Evolutionary conservation across 371 early-diverging fungal species (phyloP), one percentile per base, ranked within the genome.

Genomic region (Mucor mucedo): DNA sequence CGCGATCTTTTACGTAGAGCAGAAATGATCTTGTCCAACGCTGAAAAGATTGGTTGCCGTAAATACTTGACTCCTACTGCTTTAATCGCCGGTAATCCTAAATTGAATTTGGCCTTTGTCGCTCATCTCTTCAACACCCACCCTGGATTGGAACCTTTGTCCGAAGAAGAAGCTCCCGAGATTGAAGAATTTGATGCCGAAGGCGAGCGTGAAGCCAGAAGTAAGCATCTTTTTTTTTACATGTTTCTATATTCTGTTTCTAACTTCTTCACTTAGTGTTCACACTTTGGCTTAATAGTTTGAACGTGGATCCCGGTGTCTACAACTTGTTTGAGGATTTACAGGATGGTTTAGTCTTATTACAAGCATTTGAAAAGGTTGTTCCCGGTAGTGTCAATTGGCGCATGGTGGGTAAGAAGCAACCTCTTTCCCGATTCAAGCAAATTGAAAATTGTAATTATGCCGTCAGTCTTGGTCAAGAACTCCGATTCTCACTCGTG

Each of bases 401-500:
- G 97, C 91, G 91, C 59, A 85, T 85, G 63, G 95, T 92, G 49
- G 93, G 94, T 84, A 75, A 80, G 38, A 84, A 85, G 30, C 77
- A 78, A 70, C 94, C 87, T 39, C 74, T 84, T 55, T 89, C 89
- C 69, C 90, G 93, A 39, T 97, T 98, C 85, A 97, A 98, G 83
- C 87, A 91, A 75, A 92, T 98, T 29, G 98, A 98, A 78, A 98
- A 98, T 79, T 91, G 93, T 62, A 98, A 98, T 76, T 93, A 93
- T 72, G 92, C 87, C 16, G 91, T 98, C 10, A 84, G 85, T 35
- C 75, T 97, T 29, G 95, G 97, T 60, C 95, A 95, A 78, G 84
- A 84, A 45, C 76, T 91, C 47, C 84, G 84, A 40, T 97, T 95
- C 78, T 91, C 96, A 7, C 84, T 98, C 39, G 97, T 98, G 28